Evolutionary conservation across 108 stramenopile species (phyloP), one percentile per base, ranked within the genome.

Genomic region (Cylindrotheca closterium): DNA sequence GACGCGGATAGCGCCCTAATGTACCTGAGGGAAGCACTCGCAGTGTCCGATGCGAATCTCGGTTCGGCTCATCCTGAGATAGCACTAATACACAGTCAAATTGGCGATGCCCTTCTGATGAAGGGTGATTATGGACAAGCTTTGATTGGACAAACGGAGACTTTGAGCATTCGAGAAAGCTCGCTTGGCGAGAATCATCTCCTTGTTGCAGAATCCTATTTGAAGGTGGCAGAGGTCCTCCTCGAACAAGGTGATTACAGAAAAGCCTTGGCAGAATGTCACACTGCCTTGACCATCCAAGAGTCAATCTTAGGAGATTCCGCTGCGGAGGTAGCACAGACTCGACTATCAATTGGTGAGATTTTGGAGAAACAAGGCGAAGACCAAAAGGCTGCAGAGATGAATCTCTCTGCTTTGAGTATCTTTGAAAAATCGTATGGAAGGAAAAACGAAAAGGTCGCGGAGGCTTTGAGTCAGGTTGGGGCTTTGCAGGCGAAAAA

Each of bases 101-200:
- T 75, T 25, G 74, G 62, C 33, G 33, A 54, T 30, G 67, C 54
- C 24, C 30, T 63, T 2, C 52, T 30, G 15, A 10, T 31, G 25
- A 55, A 73, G 18, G 80, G 76, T n/a, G 62, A 73, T 23, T 72
- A 72, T 65, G 52, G 64, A 18, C 34, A 52, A 2, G 75, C 80
- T 29, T 55, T 81, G 10, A 3, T 21, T 24, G 60, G 73, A 45
- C 60, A 65, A 27, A 46, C 25, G 45, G 56, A 58, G 47, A 52
- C 47, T 24, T 67, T 71, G 29, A 45, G 67, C 17, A 73, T 78
- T 34, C 53, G 67, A 17, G 56, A 59, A 60, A 48, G 53, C 2
- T 49, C 56, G 22, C 70, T 78, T 8, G 71, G 67, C n/a, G 55
- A 53, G 29, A 48, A 74, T 27, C 76, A 77, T 34, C 49, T 53